These are phyloP conservation scores for Starmerella stigmatis DNA, from an alignment of 805 yeast genomes.

Conservation along the genomic window DNA sequence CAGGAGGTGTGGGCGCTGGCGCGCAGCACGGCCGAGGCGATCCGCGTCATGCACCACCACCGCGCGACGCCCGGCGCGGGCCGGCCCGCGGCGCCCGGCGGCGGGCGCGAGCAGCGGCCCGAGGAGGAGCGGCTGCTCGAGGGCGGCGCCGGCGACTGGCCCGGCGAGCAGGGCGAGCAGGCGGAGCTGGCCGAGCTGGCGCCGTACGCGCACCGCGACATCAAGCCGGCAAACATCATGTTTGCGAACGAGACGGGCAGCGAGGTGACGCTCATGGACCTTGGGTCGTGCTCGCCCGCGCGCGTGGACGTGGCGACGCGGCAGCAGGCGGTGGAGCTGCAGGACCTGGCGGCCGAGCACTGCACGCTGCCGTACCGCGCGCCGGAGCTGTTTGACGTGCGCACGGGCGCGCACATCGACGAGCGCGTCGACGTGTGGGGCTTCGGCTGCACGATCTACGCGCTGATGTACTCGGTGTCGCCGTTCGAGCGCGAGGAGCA, in stretches of 20 bases:
- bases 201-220: conserved; percentile 76
- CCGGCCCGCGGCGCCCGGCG: background rate
- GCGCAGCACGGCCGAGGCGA: conserved; percentile 58
- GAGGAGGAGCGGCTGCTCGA: conserved; percentile 11
- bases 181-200: conserved; percentile 32
- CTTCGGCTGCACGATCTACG: conserved; percentile 72
- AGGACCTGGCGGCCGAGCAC: conserved; percentile 73
- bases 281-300: conserved; percentile 70
- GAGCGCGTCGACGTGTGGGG: conserved; percentile 88
- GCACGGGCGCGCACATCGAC: conserved; percentile 51
- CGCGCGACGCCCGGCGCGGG: conserved; percentile 26
- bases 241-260: conserved; percentile 49
- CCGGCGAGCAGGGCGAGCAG: no score
- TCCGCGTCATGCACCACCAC: conserved; percentile 64
- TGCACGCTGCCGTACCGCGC: conserved; percentile 83
- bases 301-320: conserved; percentile 44
- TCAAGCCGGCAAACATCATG: conserved; percentile 86
- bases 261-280: conserved; percentile 64
- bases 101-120: background rate
- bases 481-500: conserved; percentile 82
- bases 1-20: conserved; percentile 45
- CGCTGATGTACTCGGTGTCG: conserved; percentile 64
- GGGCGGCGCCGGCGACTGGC: conserved; percentile 11
- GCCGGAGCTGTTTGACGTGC: conserved; percentile 77
- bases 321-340: conserved; percentile 62